Base-by-base conservation (phyloP, 2,329 filamentous ascomycete genomes). In the Nannizziopsis arthrosporioides region DNA sequence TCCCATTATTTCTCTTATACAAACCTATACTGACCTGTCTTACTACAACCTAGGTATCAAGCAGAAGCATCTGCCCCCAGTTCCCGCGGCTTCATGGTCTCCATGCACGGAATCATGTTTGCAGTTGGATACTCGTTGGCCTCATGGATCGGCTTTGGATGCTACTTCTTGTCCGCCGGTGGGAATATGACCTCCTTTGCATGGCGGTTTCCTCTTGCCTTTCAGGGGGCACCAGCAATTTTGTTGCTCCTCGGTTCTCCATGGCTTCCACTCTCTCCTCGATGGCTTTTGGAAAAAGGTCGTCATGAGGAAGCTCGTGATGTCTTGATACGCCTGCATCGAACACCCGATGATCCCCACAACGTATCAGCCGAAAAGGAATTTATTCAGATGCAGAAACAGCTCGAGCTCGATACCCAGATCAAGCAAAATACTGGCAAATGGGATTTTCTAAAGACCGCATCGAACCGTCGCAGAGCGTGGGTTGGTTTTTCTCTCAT, bases 181-280 rank as follows among this genome's bases (percentile, higher is more conserved):
- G 61, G 59, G 2, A 56, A 61, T 0, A 52, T 57, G 8, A 61
- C 62, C 1, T 57, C 58, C 1, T 68, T 70, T 45, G 55, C 66
- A 6, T 76, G 73, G 73, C 60, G 68, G 10, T 69, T 70, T 47
- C 68, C 68, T 1, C 58, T 73, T 2, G 68, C 69, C 0, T 64
- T 73, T 42, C 69, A 72, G 53, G 62, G 59, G 30, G 56, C 64
- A 2, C 66, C 66, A 14, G 62, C 69, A 0, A 46, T 71, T 3
- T 56, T 69, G 9, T 60, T 73, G 3, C 59, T 72, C 0, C 55
- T 59, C 11, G 65, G 65, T 12, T 65, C 59, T 34, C 59, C 58
- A 6, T 65, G 61, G 54, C 59, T 73, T 8, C 67, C 65, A 1
- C 67, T 63, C 47, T 70, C 67, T 10, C 69, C 69, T 8, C 63